Conservation (phyloP, 1,139 yeast genomes). For the Geotrichum australiense region DNA sequence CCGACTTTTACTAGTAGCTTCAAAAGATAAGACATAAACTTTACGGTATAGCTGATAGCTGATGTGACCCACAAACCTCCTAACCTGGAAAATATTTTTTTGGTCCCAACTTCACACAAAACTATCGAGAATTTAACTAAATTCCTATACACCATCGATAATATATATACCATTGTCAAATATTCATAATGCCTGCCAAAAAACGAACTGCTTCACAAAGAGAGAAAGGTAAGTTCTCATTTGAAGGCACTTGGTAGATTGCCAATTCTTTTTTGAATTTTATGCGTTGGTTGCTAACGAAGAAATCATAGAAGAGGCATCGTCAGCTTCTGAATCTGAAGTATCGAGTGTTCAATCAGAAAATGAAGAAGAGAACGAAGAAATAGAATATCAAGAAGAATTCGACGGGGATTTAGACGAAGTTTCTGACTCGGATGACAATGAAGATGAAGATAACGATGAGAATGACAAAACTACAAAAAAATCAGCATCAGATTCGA, state of each 20-base stretch:
- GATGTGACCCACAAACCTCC: too few species aligned
- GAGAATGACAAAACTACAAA: conserved; percentile 27
- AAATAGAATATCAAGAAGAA: conserved; percentile 15
- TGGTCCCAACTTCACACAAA: too few species aligned
- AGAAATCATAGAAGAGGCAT: neutral
- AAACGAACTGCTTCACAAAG: conserved; percentile 1
- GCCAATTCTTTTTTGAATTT: neutral
- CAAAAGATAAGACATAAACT: too few species aligned
- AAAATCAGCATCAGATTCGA: conserved; percentile 30
- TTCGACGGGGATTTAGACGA: conserved; percentile 19
- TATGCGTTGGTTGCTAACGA: neutral
- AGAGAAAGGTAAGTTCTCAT: neutral
- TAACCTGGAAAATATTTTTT: too few species aligned
- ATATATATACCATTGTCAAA: neutral
- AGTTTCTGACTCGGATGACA: conserved; percentile 19
- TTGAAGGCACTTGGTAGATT: neutral
- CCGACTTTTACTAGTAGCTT: too few species aligned
- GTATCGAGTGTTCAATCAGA: conserved; percentile 9
- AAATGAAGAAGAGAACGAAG: conserved; percentile 14
- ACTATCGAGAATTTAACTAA: too few species aligned
- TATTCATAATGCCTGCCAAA: conserved; percentile 1
- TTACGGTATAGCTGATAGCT: too few species aligned
- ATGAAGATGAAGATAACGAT: conserved; percentile 23
- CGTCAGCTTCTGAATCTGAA: conserved; percentile 5
- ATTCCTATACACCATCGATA: too few species aligned